phyloP scores from a whole-genome alignment of 331 rosid species.

The Stylosanthes scabra region DNA sequence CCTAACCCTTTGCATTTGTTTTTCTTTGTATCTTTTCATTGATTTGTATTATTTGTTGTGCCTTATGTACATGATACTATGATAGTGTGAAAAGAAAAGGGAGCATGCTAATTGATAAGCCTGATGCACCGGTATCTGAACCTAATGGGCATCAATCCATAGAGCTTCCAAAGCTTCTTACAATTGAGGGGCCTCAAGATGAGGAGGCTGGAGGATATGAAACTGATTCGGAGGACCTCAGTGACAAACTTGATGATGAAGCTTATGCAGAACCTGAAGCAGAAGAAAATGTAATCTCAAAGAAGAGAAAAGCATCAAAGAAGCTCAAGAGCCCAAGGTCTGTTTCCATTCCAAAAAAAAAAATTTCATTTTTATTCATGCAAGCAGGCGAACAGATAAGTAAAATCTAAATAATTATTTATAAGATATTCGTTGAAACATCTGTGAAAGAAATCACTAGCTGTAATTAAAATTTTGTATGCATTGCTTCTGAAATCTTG shows the following conservation, averaged over 20 bases:
- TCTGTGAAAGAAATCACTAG: background rate
- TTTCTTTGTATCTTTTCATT: conserved; percentile 1
- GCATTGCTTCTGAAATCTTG: conserved; percentile 22
- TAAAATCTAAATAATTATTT: conserved; percentile 2
- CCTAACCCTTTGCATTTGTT: background rate
- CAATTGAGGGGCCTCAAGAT: conserved; percentile 56
- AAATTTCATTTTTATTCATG: background rate
- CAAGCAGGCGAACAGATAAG: background rate
- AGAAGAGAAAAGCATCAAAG: conserved; percentile 78
- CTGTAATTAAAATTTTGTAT: conserved; percentile 14
- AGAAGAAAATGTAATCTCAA: conserved; percentile 46
- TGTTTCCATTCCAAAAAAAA: conserved; percentile 25
- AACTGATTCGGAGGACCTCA: conserved; percentile 43
- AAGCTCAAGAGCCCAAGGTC: conserved; percentile 69
- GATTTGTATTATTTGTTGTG: background rate
- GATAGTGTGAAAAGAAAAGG: conserved; percentile 73
- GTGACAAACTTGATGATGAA: conserved; percentile 44
- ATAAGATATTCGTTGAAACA: background rate
- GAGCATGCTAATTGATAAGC: conserved; percentile 41
- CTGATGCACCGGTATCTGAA: conserved; percentile 41
- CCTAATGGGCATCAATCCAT: conserved; percentile 31
- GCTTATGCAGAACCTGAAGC: conserved; percentile 41
- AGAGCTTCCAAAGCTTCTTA: conserved; percentile 68
- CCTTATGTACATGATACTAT: conserved; percentile 44
- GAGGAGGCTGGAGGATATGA: conserved; percentile 50